phyloP scores from a whole-genome alignment of 2,329 filamentous ascomycete genomes.

The Setomelanomma holmii region DNA sequence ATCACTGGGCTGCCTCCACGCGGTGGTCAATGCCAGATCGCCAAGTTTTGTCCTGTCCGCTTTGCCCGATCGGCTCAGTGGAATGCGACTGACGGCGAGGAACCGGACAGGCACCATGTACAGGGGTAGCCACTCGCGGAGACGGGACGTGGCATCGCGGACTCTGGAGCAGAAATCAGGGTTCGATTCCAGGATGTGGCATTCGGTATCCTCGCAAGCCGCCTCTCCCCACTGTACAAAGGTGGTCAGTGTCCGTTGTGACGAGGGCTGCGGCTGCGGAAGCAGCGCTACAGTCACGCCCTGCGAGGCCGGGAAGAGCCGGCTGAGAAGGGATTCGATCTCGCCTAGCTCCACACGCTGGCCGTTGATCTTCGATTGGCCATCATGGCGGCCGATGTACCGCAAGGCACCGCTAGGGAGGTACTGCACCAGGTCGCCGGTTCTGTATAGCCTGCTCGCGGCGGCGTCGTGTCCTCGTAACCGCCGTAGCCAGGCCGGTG shows the following conservation, averaged over 20 bases:
- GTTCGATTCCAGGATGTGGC: too few relatives aligned
- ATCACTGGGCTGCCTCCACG: not conserved
- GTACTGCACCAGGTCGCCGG: conserved; percentile 18
- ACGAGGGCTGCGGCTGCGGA: too few relatives aligned
- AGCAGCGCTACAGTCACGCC: not conserved
- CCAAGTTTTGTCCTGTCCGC: not conserved
- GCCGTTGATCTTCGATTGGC: conserved; percentile 20
- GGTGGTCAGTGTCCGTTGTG: not conserved
- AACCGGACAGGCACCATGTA: not conserved
- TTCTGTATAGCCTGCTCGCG: conserved; percentile 11
- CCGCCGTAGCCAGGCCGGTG: not conserved
- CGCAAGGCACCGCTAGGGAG: conserved; percentile 10
- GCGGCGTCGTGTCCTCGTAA: too few relatives aligned
- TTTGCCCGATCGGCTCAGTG: not conserved
- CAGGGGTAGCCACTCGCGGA: not conserved
- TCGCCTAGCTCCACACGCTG: conserved; percentile 25
- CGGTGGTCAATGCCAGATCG: not conserved
- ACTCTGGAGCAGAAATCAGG: too few relatives aligned
- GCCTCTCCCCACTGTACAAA: not conserved
- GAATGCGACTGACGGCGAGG: not conserved
- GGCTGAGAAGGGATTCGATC: conserved; percentile 1
- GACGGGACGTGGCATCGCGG: not conserved
- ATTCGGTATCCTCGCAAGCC: too few relatives aligned
- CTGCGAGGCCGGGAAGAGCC: not conserved
- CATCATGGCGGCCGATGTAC: conserved; percentile 17